Base-by-base conservation (phyloP, 495 filamentous ascomycete genomes). In the Neurospora sp. region DNA sequence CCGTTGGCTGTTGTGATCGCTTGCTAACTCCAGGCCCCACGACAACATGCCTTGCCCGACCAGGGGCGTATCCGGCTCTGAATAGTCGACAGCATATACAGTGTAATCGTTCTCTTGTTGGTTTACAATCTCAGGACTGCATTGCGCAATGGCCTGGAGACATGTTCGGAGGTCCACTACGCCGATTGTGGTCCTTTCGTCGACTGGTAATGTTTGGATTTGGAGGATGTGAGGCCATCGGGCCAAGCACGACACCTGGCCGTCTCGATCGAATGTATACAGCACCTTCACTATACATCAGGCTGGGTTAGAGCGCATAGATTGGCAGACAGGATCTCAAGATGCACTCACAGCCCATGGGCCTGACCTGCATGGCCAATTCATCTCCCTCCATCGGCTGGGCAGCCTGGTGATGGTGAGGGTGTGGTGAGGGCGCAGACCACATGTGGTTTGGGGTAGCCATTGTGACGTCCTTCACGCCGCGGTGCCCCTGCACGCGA, bases 21-120 rank as follows among this genome's bases (percentile, higher is more conserved):
- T 70, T 12, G 73, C 73, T n/a, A 84, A 79, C 69, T 86, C 79
- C 69, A 99, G 85, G 40, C 90, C 90, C 89, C 91, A 91, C 72
- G 96, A 98, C 31, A 99, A 87, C 92, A 98, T 93, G 71, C 96
- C 96, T 80, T 98, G 96, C 20, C 96, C 96, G 12, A 98, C 95
- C 72, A 98, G 87, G 68, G 96, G 96, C 7, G 90, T 92, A 74
- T 97, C 94, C 72, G 92, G 91, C 82, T 99, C 96, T 8, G 96
- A 98, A 81, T 94, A 98, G 78, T 99, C 96, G 82, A 93, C 94
- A 27, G 96, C 95, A 82, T 99, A 99, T 72, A 99, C 90, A 14
- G 93, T 97, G 78, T 96, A 98, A 82, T 99, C 96, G 74, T 90
- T 92, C 70, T 94, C 93, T 42, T 92, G 85, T 74, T 91, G 89